Conservation (phyloP, 257 asterid genomes). For the Solanum rostratum region DNA sequence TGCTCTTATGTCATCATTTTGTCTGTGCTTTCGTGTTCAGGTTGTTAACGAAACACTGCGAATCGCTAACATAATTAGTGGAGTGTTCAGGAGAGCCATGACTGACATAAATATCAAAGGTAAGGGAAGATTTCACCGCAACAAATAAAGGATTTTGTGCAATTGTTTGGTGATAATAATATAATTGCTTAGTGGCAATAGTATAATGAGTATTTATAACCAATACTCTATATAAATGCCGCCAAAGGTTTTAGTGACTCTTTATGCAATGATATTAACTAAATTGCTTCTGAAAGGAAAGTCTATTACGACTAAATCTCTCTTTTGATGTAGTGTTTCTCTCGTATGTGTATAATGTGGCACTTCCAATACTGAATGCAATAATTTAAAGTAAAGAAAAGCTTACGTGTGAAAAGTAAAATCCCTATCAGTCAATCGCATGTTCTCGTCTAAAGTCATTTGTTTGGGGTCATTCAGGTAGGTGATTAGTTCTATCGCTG, state of each 20-base stretch:
- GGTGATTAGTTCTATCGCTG: background rate
- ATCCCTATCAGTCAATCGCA: background rate
- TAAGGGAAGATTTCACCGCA: conserved; percentile 5
- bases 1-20: background rate
- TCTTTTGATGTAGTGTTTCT: background rate
- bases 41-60: conserved; percentile 92
- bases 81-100: conserved; percentile 84
- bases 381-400: background rate
- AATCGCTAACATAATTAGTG: conserved; percentile 77
- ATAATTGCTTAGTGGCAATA: too few relatives aligned
- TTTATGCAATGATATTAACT: background rate
- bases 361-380: background rate
- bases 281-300: background rate
- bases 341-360: background rate
- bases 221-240: background rate
- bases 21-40: conserved; percentile 17
- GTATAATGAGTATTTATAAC: background rate
- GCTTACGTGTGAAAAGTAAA: background rate
- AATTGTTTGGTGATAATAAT: too few relatives aligned
- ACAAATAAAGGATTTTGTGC: background rate
- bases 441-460: background rate
- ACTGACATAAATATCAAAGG: conserved; percentile 78
- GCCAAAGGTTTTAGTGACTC: background rate
- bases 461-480: background rate
- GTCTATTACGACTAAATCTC: background rate